Evolutionary conservation across 306 rosid genomes (phyloP).

Genomic region (Vicia villosa): DNA sequence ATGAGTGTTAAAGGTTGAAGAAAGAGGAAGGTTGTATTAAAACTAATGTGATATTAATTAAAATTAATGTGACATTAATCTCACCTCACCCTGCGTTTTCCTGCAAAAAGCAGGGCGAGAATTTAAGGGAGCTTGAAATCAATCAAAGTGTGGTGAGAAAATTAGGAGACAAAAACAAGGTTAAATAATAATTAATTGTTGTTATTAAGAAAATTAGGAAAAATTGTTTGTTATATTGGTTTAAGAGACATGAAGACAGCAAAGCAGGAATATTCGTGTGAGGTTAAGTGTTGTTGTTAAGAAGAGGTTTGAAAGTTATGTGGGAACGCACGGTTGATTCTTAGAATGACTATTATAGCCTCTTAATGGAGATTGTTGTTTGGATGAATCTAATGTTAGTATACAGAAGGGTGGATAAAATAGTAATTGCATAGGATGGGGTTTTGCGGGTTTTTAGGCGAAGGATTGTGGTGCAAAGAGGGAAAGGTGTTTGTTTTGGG

Average conservation of each 20-base stretch:
- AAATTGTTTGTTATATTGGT: neutral
- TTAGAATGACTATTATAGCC: conserved; percentile 7
- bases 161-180: neutral
- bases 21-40: neutral
- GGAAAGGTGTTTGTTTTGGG: conserved; percentile 10
- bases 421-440: neutral
- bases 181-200: neutral
- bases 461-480: too few relatives aligned
- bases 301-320: neutral
- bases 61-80: neutral
- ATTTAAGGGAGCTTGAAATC: neutral
- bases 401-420: neutral
- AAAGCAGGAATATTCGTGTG: neutral
- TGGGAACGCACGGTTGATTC: neutral
- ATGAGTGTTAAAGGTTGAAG: neutral
- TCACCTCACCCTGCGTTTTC: neutral
- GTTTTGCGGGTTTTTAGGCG: neutral
- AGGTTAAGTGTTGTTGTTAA: neutral
- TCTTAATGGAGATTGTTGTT: neutral
- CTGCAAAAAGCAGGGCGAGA: conserved; percentile 18
- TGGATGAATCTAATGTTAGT: neutral
- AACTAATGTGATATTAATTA: neutral
- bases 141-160: neutral
- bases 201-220: neutral
- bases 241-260: neutral